phyloP scores from a whole-genome alignment of 2,329 filamentous ascomycete species.

The Xylariales sp. region DNA sequence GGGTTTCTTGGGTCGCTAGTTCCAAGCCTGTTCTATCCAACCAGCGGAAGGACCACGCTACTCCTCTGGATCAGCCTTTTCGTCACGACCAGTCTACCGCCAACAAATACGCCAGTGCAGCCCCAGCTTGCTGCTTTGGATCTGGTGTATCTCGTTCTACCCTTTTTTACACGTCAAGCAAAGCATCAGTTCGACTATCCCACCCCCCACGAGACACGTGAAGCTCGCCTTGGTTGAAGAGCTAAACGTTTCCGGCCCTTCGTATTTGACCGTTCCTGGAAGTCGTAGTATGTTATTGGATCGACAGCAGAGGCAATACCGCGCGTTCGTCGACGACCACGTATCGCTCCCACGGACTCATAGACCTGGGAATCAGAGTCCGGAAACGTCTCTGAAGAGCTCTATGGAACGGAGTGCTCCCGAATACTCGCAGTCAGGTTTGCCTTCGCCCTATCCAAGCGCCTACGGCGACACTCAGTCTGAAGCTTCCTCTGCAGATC shows the following conservation, averaged over 20 bases:
- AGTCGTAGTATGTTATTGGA: slow-evolving; percentile 30
- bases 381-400: slow-evolving; percentile 23
- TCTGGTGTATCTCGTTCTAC: slow-evolving; percentile 23
- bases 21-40: slow-evolving; percentile 24
- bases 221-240: slow-evolving; percentile 26
- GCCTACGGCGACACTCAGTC: slow-evolving; percentile 66
- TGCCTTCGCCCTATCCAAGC: slow-evolving; percentile 67
- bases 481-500: slow-evolving; percentile 86
- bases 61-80: slow-evolving; percentile 24
- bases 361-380: slow-evolving; percentile 23
- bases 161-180: slow-evolving; percentile 24
- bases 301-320: slow-evolving; percentile 24
- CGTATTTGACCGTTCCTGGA: slow-evolving; percentile 19
- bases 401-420: slow-evolving; percentile 58
- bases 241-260: slow-evolving; percentile 27
- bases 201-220: slow-evolving; percentile 14
- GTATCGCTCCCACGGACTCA: slow-evolving; percentile 23
- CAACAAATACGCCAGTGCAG: slow-evolving; percentile 33
- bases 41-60: slow-evolving; percentile 28
- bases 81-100: slow-evolving; percentile 26
- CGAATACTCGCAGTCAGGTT: slow-evolving; percentile 86
- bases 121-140: slow-evolving; percentile 27
- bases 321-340: slow-evolving; percentile 26
- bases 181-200: slow-evolving; percentile 17
- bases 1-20: slow-evolving; percentile 18